Base-by-base conservation (phyloP, 2,329 filamentous ascomycete genomes). In the Aspergillus floridensis region DNA sequence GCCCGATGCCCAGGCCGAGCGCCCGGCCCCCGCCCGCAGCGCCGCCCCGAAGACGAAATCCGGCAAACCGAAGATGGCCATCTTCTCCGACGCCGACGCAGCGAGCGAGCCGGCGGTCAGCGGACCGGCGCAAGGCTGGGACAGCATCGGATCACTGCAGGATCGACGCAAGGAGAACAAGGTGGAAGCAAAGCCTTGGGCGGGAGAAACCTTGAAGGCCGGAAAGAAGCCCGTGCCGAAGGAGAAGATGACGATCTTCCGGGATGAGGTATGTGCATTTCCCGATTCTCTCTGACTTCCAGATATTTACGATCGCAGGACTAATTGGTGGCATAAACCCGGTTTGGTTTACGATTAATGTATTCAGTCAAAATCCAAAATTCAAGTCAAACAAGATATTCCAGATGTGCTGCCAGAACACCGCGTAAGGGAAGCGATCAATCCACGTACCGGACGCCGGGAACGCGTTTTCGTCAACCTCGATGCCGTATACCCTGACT, bases 161-260 rank as follows among this genome's bases (percentile, higher is more conserved):
- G 90, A 96, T 62, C 85, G 95, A 53, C 96, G 91, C 81, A 99
- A 98, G 82, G 95, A 99, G 76, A 99, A 99, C 71, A 82, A 83
- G 6, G 80, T 93, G 65, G 92, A 93, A 72, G 86, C 93, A 11
- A 93, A 89, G 72, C 92, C 93, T 21, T 97, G 93, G 95, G 89
- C 82, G 11, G 95, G 95, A 26, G 92, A 98, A 80, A 97, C 90
- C 46, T 78, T 99, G 67, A 91, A 93, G 76, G 90, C 87, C 2
- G 92, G 90, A 47, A 93, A 92, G 68, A 95, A 91, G 80, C 91
- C 91, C 79, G 86, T 82, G 48, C 86, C 83, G 32, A 84, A 83
- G 56, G 83, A 88, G 56, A 98, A 97, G 82, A 89, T 99, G 87
- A 82, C 88, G 71, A 86, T 99, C 49, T 99, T 97, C 82, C 93